A percentile compares a stretch with the other conserved stretches of the same genome.
Conservation (phyloP, 352 stramenopile genomes). For the Phytophthora fragariae region DNA sequence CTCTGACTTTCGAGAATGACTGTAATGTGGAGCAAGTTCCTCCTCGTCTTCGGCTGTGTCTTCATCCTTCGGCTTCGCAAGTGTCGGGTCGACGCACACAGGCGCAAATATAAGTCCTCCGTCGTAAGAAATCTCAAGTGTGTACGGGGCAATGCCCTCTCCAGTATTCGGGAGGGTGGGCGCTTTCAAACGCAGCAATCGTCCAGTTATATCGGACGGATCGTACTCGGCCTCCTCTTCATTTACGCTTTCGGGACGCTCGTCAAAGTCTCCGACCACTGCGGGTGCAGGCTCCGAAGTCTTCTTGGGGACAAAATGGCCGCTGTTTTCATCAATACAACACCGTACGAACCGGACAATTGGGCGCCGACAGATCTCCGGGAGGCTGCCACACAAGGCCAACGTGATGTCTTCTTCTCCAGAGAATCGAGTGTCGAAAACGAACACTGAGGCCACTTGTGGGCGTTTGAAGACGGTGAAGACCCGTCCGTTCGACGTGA, state of each 20-base stretch:
- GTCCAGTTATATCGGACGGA: slow-evolving; percentile 18
- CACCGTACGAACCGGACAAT: slow-evolving; percentile 53
- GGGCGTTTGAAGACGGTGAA: slow-evolving; percentile 69
- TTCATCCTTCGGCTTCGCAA: slow-evolving; percentile 13
- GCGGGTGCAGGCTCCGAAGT: slow-evolving; percentile 1
- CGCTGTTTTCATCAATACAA: slow-evolving; percentile 18
- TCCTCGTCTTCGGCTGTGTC: slow-evolving; percentile 17
- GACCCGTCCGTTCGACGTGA: slow-evolving; percentile 63
- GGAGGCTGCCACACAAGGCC: slow-evolving; percentile 49
- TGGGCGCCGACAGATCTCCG: slow-evolving; percentile 40
- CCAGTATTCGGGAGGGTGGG: slow-evolving; percentile 31
- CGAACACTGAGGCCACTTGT: slow-evolving; percentile 46
- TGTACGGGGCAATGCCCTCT: slow-evolving; percentile 41
- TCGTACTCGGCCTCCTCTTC: slow-evolving; percentile 26
- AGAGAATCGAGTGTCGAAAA: slow-evolving; percentile 43
- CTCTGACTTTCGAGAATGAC: slow-evolving; percentile 16
- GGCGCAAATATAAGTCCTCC: slow-evolving; percentile 51
- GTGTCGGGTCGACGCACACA: slow-evolving; percentile 35
- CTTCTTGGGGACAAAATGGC: slow-evolving; percentile 1
- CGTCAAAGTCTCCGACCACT: slow-evolving; percentile 25
- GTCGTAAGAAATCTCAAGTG: slow-evolving; percentile 71
- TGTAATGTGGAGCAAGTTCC: slow-evolving; percentile 1
- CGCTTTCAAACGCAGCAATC: slow-evolving; percentile 37
- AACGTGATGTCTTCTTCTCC: slow-evolving; percentile 48
- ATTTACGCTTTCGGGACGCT: slow-evolving; percentile 22